These are phyloP conservation scores for Lentinula sp. DNA, from an alignment of 768 basidiomycete species.

Conservation along the genomic window DNA sequence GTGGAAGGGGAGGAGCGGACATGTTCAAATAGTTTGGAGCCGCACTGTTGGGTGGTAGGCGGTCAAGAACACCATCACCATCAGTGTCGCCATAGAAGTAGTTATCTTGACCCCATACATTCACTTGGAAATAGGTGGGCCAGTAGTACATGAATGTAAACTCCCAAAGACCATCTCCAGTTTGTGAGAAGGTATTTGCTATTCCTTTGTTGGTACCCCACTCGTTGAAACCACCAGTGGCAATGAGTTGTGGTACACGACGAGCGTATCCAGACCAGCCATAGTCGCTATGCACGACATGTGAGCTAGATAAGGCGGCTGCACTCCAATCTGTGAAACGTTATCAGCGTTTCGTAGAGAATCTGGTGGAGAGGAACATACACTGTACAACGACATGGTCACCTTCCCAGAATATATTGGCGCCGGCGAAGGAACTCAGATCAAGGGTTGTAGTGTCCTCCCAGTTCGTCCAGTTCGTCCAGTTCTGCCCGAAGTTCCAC, in stretches of 20 bases:
- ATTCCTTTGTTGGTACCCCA: constrained; percentile 92
- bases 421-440: constrained; percentile 42
- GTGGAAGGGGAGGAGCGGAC: constrained; percentile 83
- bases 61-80: constrained; percentile 82
- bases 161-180: constrained; percentile 67
- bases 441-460: constrained; percentile 67
- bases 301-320: constrained; percentile 50
- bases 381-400: constrained; percentile 88
- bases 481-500: constrained; percentile 79
- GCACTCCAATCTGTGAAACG: constrained; percentile 66
- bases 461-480: constrained; percentile 78
- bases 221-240: constrained; percentile 83
- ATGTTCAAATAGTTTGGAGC: constrained; percentile 89
- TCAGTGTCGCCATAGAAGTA: constrained; percentile 92
- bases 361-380: constrained; percentile 26
- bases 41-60: constrained; percentile 81
- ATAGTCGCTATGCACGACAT: constrained; percentile 74
- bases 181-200: constrained; percentile 58
- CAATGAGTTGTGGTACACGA: constrained; percentile 82
- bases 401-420: constrained; percentile 68
- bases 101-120: constrained; percentile 87
- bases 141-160: constrained; percentile 86
- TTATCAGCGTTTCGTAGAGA: neutral
- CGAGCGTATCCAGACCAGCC: constrained; percentile 51
- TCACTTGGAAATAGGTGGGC: constrained; percentile 88